Evolutionary conservation across 2,329 filamentous ascomycete genomes (phyloP).

Genomic region (Lizonia empirigonia): DNA sequence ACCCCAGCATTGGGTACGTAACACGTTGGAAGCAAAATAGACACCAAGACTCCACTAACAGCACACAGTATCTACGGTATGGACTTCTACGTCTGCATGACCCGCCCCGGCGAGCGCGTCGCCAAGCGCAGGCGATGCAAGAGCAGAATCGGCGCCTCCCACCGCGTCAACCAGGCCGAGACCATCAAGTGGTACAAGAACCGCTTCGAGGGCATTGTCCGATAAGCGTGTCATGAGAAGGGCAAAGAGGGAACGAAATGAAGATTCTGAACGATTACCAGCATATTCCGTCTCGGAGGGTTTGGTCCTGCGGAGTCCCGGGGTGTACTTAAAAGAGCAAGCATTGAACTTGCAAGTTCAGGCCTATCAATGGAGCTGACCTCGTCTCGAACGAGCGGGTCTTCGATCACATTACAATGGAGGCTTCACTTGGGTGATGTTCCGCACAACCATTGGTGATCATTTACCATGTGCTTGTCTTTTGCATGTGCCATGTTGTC

Average conservation of each 20-base stretch:
- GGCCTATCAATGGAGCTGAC: conserved; percentile 55
- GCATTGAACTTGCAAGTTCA: conserved; percentile 43
- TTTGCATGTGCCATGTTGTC: conserved; percentile 31
- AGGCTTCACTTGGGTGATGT: conserved; percentile 64
- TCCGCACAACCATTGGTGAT: conserved; percentile 64
- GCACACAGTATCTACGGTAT: conserved; percentile 64
- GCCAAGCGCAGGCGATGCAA: conserved; percentile 91
- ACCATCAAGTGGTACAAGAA: conserved; percentile 98
- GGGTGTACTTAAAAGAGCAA: conserved; percentile 52
- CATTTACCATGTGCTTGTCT: conserved; percentile 28
- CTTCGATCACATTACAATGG: conserved; percentile 58
- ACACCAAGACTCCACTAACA: conserved; percentile 27
- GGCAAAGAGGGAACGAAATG: conserved; percentile 34
- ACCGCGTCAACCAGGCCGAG: conserved; percentile 94
- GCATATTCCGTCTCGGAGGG: conserved; percentile 48
- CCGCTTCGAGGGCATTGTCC: conserved; percentile 97
- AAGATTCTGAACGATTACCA: conserved; percentile 44
- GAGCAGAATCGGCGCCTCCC: conserved; percentile 81
- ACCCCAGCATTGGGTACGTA: conserved; percentile 49
- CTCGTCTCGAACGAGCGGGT: conserved; percentile 44
- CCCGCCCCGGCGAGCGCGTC: conserved; percentile 97
- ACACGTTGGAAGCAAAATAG: neutral
- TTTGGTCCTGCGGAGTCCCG: conserved; percentile 46
- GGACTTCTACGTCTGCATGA: conserved; percentile 99
- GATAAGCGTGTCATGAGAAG: conserved; percentile 67